These are phyloP conservation scores for Sphagnum magellanicum DNA, from an alignment of 228 moss, liverwort and hornwort genomes.

Conservation along the genomic window DNA sequence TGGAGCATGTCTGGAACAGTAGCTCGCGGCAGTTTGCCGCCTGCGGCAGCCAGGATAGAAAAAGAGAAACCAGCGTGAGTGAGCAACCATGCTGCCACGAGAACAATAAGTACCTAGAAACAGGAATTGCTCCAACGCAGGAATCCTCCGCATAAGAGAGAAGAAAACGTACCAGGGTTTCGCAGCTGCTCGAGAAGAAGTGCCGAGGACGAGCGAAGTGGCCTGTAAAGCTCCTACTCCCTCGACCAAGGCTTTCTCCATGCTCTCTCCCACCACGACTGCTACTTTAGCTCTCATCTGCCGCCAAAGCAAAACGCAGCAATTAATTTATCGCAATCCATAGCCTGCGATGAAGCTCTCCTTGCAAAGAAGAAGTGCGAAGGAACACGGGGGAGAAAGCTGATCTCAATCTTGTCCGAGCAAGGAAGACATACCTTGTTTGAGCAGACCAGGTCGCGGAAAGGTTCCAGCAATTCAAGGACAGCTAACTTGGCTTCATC, in stretches of 20 bases:
- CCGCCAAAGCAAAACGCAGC: not conserved
- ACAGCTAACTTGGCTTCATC: not conserved
- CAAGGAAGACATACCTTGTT: not conserved
- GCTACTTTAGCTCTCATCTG: constrained; percentile 34
- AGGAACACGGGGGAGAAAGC: too few relatives aligned
- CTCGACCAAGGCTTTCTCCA: constrained; percentile 27
- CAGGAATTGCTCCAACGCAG: too few relatives aligned
- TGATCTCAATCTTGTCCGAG: too few relatives aligned
- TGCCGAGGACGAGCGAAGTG: constrained; percentile 30
- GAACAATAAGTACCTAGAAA: too few relatives aligned
- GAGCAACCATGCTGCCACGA: too few relatives aligned
- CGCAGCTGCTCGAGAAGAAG: constrained; percentile 9
- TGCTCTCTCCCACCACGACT: constrained; percentile 21
- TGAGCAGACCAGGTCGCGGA: not conserved
- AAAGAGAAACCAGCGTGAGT: too few relatives aligned
- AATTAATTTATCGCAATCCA: too few relatives aligned
- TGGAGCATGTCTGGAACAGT: constrained; percentile 26
- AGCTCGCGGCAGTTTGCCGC: constrained; percentile 31
- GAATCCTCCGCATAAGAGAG: too few relatives aligned
- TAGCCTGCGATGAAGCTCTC: too few relatives aligned
- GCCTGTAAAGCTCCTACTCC: constrained; percentile 29
- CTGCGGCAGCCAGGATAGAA: constrained; percentile 4
- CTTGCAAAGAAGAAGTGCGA: too few relatives aligned
- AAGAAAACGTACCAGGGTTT: too few relatives aligned
- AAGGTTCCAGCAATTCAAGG: not conserved